These are phyloP conservation scores for Capsella bursapastoris DNA, from an alignment of 345 rosid genomes.

Conservation along the genomic window DNA sequence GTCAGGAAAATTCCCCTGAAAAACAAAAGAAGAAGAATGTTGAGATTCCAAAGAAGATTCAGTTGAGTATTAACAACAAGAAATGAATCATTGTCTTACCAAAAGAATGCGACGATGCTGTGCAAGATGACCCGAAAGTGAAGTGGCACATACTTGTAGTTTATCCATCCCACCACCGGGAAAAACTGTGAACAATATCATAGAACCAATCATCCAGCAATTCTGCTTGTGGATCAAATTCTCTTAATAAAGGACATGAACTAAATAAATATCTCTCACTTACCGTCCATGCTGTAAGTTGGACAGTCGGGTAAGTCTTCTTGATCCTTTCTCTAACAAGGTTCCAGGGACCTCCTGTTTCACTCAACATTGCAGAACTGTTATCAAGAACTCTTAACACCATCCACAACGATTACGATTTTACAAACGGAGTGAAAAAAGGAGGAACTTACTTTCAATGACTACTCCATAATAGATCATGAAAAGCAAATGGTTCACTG, in stretches of 20 bases:
- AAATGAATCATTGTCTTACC: constrained; percentile 53
- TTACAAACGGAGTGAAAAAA: neutral
- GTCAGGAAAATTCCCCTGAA: constrained; percentile 95
- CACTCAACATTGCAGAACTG: constrained; percentile 39
- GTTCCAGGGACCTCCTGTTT: constrained; percentile 77
- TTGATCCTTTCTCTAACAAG: constrained; percentile 75
- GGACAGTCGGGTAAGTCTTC: constrained; percentile 76
- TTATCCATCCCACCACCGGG: constrained; percentile 89
- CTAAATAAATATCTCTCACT: constrained; percentile 8
- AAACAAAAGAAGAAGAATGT: constrained; percentile 14
- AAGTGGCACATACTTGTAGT: constrained; percentile 83
- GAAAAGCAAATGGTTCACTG: constrained; percentile 85
- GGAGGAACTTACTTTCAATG: constrained; percentile 62
- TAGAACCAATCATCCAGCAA: neutral
- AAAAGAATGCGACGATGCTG: constrained; percentile 69
- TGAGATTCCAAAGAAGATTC: neutral
- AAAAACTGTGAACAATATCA: constrained; percentile 63
- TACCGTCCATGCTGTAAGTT: constrained; percentile 88
- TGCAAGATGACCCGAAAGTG: constrained; percentile 87
- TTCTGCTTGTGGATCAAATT: neutral
- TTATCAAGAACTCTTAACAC: neutral
- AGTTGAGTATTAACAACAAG: neutral
- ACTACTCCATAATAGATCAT: constrained; percentile 79
- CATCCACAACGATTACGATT: neutral
- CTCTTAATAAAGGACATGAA: constrained; percentile 9